Base-by-base conservation (phyloP, 2,329 filamentous ascomycete species). In the Alternaria metachromatica region DNA sequence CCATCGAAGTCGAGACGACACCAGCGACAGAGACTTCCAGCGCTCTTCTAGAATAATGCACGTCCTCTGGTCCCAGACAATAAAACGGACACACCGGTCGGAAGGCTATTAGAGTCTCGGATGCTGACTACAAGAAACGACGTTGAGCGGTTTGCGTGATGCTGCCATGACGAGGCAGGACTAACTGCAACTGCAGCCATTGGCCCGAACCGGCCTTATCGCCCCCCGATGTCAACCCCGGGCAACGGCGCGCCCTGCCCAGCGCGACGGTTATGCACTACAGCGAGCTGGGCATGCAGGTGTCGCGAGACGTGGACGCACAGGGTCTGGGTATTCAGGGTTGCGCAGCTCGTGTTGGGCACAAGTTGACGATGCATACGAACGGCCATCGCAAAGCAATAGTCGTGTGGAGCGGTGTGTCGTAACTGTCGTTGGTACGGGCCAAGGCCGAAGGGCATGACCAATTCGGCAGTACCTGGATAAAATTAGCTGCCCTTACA, bases 111-210 rank as follows among this genome's bases (percentile, higher is more conserved):
- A 54, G 48, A 54, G 54, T 58, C 46, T 59, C 60, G 63, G 60
- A 60, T 56, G 54, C 60, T 74, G 69, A 76, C 73, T 74, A 76
- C 70, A 72, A 75, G 58, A 73, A 75, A 73, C 63, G 62, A 61
- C 64, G 66, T 49, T 64, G 62, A 55, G 37, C 21, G 64, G 37
- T 41, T 55, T 62, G 60, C 58, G 68, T 72, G 67, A 70, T 68
- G 54, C 26, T 62, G 62, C 63, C 37, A 72, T 76, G 74, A 75
- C 71, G 69, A 68, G 60, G 68, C 64, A 68, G 20, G 67, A 66
- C 66, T 67, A 30, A 58, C 65, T 66, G 60, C 58, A 46, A 64
- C 21, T 48, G 20, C 62, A 55, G 61, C 67, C 61, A 75, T 69
- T 75, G 74, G 73, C 62, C 51, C 56, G 55, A 20, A 54, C 53